Percentiles rank a stretch among this genome's conserved stretches.
phyloP scores from a whole-genome alignment of 129 eudicot species.

The Glebionis coronaria region DNA sequence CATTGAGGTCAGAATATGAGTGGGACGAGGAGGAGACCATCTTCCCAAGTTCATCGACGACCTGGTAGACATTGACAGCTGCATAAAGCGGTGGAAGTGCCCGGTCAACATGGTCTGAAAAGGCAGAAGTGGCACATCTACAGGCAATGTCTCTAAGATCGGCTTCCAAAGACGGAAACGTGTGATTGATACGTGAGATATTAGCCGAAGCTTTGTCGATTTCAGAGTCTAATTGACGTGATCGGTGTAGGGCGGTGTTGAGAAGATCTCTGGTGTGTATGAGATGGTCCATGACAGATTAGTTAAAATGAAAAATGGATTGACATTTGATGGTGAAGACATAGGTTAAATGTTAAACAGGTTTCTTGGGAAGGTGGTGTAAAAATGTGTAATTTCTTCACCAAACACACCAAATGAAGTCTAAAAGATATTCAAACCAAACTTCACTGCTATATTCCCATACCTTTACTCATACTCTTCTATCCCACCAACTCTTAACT shows the following conservation, averaged over 20 bases:
- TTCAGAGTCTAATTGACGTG: conserved; percentile 40
- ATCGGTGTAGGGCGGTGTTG: conserved; percentile 48
- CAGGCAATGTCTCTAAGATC: conserved; percentile 31
- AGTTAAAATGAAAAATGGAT: not conserved
- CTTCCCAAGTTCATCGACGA: conserved; percentile 46
- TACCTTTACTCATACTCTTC: conserved; percentile 40
- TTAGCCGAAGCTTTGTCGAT: conserved; percentile 38
- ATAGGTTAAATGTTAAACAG: not conserved
- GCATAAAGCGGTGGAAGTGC: conserved; percentile 59
- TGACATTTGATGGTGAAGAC: not conserved
- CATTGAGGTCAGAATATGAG: conserved; percentile 32
- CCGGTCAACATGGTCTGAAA: conserved; percentile 36
- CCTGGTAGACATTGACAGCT: conserved; percentile 43
- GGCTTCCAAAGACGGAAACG: conserved; percentile 36
- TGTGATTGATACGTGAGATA: conserved; percentile 31
- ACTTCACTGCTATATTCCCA: conserved; percentile 45
- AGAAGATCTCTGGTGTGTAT: conserved; percentile 55
- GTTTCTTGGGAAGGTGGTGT: conserved; percentile 18
- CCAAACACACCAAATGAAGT: conserved; percentile 42
- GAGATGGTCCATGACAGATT: conserved; percentile 24
- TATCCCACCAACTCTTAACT: conserved; percentile 10
- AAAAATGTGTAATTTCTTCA: conserved; percentile 15
- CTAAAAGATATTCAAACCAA: conserved; percentile 55
- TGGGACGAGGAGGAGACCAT: conserved; percentile 22
- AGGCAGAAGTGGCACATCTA: conserved; percentile 36